phyloP scores from a whole-genome alignment of 495 filamentous ascomycete species.

The Penicillium samsonianum region DNA sequence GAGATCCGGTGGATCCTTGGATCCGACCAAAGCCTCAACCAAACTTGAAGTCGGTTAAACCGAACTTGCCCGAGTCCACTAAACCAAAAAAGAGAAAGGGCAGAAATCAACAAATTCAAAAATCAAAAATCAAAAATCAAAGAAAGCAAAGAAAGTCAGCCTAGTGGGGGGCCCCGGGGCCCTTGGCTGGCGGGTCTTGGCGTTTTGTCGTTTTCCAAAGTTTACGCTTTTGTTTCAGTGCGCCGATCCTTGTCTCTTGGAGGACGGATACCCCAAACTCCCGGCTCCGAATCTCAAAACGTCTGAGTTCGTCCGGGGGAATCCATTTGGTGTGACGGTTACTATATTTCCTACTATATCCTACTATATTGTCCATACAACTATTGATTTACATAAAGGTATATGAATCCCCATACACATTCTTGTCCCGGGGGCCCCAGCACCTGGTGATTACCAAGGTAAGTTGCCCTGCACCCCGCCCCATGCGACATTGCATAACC shows the following conservation, averaged over 20 bases:
- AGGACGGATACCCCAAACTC: background rate
- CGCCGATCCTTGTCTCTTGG: slow-evolving; percentile 10
- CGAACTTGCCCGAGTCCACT: background rate
- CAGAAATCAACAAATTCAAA: no score
- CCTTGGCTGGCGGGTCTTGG: slow-evolving; percentile 1
- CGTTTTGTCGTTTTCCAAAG: slow-evolving; percentile 1
- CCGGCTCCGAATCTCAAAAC: slow-evolving; percentile 3
- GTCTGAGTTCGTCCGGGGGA: slow-evolving; percentile 10
- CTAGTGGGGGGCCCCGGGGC: background rate
- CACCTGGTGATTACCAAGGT: background rate
- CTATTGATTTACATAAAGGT: background rate
- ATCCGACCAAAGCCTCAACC: background rate
- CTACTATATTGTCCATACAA: background rate
- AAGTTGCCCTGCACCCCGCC: background rate
- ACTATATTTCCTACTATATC: background rate
- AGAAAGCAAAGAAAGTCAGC: slow-evolving; percentile 3
- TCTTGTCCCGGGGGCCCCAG: no score
- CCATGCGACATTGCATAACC: slow-evolving; percentile 2
- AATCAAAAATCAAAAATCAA: background rate
- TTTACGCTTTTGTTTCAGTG: slow-evolving; percentile 4
- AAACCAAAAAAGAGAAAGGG: background rate
- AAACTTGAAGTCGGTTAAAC: background rate
- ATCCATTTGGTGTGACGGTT: background rate
- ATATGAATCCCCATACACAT: background rate
- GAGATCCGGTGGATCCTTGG: slow-evolving; percentile 8